These are phyloP conservation scores for Colletotrichum liaoningense DNA, from an alignment of 2,329 filamentous ascomycete genomes.

Conservation along the genomic window DNA sequence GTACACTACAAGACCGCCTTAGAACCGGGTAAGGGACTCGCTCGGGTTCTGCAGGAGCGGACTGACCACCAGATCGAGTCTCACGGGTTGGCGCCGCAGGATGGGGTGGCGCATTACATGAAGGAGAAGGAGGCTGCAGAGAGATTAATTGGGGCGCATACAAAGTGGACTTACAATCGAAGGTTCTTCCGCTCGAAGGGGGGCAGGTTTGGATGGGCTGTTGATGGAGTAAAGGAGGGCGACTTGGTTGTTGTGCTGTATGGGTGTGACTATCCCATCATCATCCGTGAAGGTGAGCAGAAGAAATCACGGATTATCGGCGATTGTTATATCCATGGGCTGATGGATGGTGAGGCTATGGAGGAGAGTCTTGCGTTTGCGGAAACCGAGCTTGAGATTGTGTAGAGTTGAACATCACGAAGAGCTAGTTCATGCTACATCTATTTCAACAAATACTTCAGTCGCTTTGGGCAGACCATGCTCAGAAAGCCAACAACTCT, in stretches of 20 bases:
- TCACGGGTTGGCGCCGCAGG: slow-evolving; percentile 11
- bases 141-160: background rate
- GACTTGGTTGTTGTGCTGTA: slow-evolving; percentile 7
- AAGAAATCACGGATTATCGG: background rate
- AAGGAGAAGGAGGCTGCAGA: slow-evolving; percentile 5
- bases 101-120: slow-evolving; percentile 11
- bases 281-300: background rate
- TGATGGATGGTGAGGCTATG: slow-evolving; percentile 12
- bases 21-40: background rate
- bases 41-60: background rate
- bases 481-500: background rate
- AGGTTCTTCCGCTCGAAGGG: slow-evolving; percentile 23
- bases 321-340: background rate
- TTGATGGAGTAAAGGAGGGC: background rate
- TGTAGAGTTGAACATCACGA: background rate
- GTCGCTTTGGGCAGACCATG: background rate
- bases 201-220: slow-evolving; percentile 12
- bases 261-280: slow-evolving; percentile 6
- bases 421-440: background rate
- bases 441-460: background rate
- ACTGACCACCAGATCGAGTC: background rate
- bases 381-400: background rate
- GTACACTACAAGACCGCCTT: background rate
- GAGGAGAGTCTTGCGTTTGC: background rate
- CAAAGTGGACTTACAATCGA: slow-evolving; percentile 11